Conservation (phyloP, 495 filamentous ascomycete species). For the Penicillium alfredii region DNA sequence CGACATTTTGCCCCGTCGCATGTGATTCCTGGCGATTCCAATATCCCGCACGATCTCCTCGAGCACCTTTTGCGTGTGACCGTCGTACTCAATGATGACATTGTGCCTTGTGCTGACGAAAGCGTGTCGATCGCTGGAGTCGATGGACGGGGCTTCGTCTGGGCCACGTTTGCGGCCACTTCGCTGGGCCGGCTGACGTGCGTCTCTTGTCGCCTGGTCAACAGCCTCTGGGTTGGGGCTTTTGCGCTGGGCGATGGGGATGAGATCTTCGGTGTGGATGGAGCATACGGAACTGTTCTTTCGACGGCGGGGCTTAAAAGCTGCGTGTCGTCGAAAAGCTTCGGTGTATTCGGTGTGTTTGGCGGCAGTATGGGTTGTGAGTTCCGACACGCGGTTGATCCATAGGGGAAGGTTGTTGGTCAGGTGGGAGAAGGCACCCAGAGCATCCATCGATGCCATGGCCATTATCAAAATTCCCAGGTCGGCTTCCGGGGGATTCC, state of each 20-base stretch:
- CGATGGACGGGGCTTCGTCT: constrained; percentile 25
- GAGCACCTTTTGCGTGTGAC: constrained; percentile 72
- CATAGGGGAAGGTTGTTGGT: constrained; percentile 59
- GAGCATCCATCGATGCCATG: constrained; percentile 50
- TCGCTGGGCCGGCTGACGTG: constrained; percentile 12
- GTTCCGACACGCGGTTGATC: constrained; percentile 61
- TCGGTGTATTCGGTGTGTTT: constrained; percentile 61
- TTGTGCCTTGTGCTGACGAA: constrained; percentile 67
- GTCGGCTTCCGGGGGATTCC: constrained; percentile 1
- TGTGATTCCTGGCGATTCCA: constrained; percentile 69
- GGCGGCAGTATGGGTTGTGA: constrained; percentile 59
- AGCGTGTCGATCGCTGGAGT: constrained; percentile 34
- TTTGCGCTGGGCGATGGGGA: constrained; percentile 16
- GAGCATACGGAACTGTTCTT: constrained; percentile 46
- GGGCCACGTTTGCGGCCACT: constrained; percentile 25
- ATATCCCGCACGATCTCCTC: constrained; percentile 76
- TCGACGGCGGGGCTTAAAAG: constrained; percentile 25
- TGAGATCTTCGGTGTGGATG: constrained; percentile 34
- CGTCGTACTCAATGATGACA: constrained; percentile 86
- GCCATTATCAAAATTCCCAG: constrained; percentile 8
- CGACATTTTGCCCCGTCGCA: constrained; percentile 66
- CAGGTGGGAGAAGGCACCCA: constrained; percentile 54
- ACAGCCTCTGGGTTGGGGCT: constrained; percentile 12
- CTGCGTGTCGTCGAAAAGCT: constrained; percentile 31
- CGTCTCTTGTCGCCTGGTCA: constrained; percentile 4